Evolutionary conservation across 129 eudicot genomes (phyloP).

Genomic region (Lactuca sativa): DNA sequence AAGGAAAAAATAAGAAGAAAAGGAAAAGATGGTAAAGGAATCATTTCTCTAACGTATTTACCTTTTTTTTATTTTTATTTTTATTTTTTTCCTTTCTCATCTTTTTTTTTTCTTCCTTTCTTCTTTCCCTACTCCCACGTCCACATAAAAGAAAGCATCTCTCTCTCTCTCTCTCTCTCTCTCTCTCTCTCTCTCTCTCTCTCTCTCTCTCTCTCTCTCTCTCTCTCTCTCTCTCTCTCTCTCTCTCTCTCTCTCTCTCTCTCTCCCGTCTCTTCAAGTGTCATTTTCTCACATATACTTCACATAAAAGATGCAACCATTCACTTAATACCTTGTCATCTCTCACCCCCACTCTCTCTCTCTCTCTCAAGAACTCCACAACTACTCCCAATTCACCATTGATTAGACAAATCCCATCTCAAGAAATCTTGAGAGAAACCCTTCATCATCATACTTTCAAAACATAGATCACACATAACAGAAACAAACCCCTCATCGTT

Average conservation of each 20-base stretch:
- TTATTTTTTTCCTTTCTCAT: constrained; percentile 31
- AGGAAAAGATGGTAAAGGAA: constrained; percentile 43
- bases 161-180: constrained; percentile 24
- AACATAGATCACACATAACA: constrained; percentile 27
- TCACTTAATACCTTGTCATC: constrained; percentile 67
- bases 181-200: constrained; percentile 11
- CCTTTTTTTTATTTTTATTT: constrained; percentile 9
- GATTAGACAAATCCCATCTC: constrained; percentile 40
- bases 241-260: not conserved
- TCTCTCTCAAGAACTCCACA: constrained; percentile 49
- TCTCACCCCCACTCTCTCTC: constrained; percentile 36
- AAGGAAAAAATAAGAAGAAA: constrained; percentile 17
- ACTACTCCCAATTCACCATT: constrained; percentile 43
- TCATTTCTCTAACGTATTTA: constrained; percentile 37
- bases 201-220: constrained; percentile 21
- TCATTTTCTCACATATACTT: constrained; percentile 98
- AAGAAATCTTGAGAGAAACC: constrained; percentile 27
- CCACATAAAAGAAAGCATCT: constrained; percentile 54
- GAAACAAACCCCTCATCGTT: constrained; percentile 18
- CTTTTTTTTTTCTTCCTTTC: constrained; percentile 31
- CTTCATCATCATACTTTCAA: constrained; percentile 21
- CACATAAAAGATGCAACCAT: constrained; percentile 85
- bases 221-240: constrained; percentile 15
- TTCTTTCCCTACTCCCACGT: constrained; percentile 68
- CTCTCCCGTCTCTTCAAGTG: constrained; percentile 50